phyloP scores from a whole-genome alignment of 2,329 filamentous ascomycete species.

The Fusarium piperis region DNA sequence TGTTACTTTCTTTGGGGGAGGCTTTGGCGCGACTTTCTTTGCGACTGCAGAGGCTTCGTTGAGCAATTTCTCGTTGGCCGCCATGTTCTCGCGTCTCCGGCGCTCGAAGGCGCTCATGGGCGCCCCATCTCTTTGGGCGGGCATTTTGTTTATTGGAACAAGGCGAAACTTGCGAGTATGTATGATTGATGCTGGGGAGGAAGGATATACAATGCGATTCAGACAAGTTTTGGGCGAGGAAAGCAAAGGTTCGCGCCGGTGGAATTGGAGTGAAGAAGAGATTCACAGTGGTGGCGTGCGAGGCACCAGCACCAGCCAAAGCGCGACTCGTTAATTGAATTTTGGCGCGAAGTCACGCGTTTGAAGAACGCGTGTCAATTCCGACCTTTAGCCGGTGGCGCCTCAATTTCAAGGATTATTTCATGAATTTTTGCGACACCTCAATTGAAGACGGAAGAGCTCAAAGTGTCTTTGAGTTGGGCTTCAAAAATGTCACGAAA shows the following conservation, averaged over 20 bases:
- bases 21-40: conserved; percentile 72
- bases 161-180: not conserved
- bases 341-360: conserved; percentile 48
- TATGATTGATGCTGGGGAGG: not conserved
- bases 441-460: conserved; percentile 15
- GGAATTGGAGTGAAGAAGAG: not conserved
- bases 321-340: conserved; percentile 40
- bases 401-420: not conserved
- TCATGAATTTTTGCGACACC: conserved; percentile 27
- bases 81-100: conserved; percentile 85
- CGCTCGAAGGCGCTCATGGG: conserved; percentile 86
- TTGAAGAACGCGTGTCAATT: conserved; percentile 18
- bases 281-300: conserved; percentile 32
- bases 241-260: not conserved
- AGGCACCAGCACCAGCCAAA: conserved; percentile 11
- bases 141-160: conserved; percentile 52
- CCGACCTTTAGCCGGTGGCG: conserved; percentile 32
- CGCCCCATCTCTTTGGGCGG: conserved; percentile 53
- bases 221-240: not conserved
- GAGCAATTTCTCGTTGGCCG: conserved; percentile 82
- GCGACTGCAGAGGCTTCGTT: conserved; percentile 79
- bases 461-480: not conserved
- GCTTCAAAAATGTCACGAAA: conserved; percentile 56
- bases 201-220: not conserved
- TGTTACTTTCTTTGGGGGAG: conserved; percentile 51